These are phyloP conservation scores for Cajanus cajan DNA, from an alignment of 306 rosid genomes.

Conservation along the genomic window DNA sequence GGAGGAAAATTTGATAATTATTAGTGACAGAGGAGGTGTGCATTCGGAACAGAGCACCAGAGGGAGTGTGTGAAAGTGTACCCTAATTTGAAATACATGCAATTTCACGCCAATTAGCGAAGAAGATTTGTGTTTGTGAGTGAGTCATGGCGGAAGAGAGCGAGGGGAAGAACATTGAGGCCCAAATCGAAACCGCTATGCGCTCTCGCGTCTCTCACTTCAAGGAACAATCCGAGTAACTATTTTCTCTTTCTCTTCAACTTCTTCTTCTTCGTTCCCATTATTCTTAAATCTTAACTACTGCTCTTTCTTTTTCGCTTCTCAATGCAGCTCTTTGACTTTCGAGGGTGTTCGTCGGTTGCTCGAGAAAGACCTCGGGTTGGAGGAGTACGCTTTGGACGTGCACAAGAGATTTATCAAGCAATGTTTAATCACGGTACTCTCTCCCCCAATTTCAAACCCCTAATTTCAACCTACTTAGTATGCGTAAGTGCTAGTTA, in stretches of 20 bases:
- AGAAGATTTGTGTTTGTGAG: no score
- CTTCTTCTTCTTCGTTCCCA: neutral
- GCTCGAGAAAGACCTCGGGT: slow-evolving; percentile 81
- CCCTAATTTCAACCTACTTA: neutral
- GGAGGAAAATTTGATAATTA: neutral
- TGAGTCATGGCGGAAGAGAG: slow-evolving; percentile 54
- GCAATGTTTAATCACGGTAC: slow-evolving; percentile 74
- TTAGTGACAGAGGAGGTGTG: neutral
- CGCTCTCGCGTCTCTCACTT: slow-evolving; percentile 63
- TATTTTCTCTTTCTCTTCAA: slow-evolving; percentile 9
- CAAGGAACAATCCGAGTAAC: slow-evolving; percentile 83
- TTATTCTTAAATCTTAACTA: neutral
- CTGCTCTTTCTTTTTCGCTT: neutral
- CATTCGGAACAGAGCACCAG: neutral
- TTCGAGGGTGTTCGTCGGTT: slow-evolving; percentile 89
- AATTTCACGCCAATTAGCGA: neutral
- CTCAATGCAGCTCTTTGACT: slow-evolving; percentile 82
- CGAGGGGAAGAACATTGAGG: slow-evolving; percentile 41
- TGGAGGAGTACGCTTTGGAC: slow-evolving; percentile 66
- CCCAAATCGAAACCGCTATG: slow-evolving; percentile 61
- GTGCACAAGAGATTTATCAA: slow-evolving; percentile 82
- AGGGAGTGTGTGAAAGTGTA: neutral
- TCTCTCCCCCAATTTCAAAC: neutral
- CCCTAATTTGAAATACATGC: neutral
- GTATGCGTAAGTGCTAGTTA: neutral